phyloP scores from a whole-genome alignment of 352 stramenopile species.

The Stramenopiles sp. region DNA sequence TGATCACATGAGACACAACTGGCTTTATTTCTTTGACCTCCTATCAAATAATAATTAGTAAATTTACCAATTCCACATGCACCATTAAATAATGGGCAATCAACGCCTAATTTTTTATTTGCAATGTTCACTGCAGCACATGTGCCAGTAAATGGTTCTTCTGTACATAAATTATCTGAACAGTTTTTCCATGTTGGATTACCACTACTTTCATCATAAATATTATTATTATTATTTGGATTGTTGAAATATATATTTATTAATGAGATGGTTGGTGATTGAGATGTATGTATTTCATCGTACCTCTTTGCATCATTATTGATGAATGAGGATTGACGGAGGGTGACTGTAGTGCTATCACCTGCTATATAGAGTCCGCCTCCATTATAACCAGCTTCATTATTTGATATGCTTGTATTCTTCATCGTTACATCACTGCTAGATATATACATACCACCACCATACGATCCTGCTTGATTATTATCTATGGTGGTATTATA shows the following conservation, averaged over 20 bases:
- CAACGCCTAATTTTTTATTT: background rate
- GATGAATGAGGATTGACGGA: background rate
- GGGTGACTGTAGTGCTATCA: background rate
- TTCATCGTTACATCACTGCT: background rate
- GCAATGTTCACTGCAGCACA: background rate
- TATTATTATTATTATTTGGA: background rate
- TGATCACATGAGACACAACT: too few species aligned
- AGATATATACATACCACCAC: background rate
- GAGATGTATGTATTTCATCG: background rate
- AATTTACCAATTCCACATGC: too few species aligned
- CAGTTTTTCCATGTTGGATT: background rate
- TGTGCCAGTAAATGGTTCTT: background rate
- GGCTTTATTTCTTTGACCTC: too few species aligned
- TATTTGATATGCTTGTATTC: background rate
- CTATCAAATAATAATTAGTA: too few species aligned
- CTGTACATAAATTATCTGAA: background rate
- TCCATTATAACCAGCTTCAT: background rate
- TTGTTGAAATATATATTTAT: background rate
- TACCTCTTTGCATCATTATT: background rate
- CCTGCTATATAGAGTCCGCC: background rate
- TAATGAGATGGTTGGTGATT: background rate
- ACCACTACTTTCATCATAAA: background rate
- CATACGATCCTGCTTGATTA: background rate
- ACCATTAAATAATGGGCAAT: too few species aligned
- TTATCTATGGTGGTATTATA: background rate